These are phyloP conservation scores for Tieghemostelium lacteum DNA, from an alignment of 78 protist genomes.

Conservation along the genomic window DNA sequence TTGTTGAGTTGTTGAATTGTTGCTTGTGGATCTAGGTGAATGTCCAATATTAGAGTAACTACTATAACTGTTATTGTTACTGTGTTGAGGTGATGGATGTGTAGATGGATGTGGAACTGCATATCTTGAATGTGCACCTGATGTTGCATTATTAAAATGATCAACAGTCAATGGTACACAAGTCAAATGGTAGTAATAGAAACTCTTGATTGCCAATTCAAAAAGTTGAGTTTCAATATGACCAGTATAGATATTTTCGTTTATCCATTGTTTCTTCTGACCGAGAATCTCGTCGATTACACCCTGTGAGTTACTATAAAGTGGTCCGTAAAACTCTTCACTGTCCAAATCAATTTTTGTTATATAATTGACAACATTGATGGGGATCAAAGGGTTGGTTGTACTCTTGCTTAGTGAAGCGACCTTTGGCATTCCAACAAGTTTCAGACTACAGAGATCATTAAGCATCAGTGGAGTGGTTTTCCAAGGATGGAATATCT, in stretches of 20 bases:
- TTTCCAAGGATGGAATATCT: slow-evolving; percentile 36
- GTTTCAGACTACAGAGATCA: slow-evolving; percentile 43
- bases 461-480: slow-evolving; percentile 10
- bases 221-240: slow-evolving; percentile 55
- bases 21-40: not conserved
- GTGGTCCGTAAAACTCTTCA: slow-evolving; percentile 50
- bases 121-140: too few species aligned
- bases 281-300: slow-evolving; percentile 50
- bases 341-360: slow-evolving; percentile 59
- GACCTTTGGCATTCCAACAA: slow-evolving; percentile 66
- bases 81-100: not conserved
- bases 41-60: too few species aligned
- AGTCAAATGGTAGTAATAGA: slow-evolving; percentile 42
- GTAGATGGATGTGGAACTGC: not conserved
- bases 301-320: slow-evolving; percentile 10
- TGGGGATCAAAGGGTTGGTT: slow-evolving; percentile 14
- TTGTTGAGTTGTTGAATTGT: not conserved
- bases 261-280: slow-evolving; percentile 39
- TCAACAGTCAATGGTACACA: slow-evolving; percentile 8
- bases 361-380: slow-evolving; percentile 46
- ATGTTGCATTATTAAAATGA: too few species aligned
- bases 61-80: not conserved
- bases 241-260: slow-evolving; percentile 65
- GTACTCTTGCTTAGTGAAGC: not conserved
- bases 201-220: slow-evolving; percentile 64